A percentile compares a stretch with the other conserved stretches of the same genome.
Evolutionary conservation across 1,284 basidiomycete species (phyloP).

Genomic region (Naganishia sp.): DNA sequence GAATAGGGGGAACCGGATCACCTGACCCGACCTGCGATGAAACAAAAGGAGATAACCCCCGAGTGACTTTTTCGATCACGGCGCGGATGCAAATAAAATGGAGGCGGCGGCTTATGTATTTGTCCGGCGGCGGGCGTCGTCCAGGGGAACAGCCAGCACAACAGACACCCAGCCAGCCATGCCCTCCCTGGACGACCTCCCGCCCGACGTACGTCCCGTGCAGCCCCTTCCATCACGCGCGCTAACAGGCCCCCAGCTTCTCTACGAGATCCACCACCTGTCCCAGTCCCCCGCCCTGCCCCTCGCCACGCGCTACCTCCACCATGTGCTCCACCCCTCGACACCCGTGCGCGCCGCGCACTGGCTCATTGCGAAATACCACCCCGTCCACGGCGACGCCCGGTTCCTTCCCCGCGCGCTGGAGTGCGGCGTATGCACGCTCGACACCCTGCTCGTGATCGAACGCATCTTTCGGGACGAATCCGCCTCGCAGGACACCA

Average conservation of each 20-base stretch:
- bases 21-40: no score
- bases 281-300: constrained; percentile 66
- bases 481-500: constrained; percentile 29
- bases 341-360: constrained; percentile 39
- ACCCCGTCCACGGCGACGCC: constrained; percentile 25
- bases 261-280: constrained; percentile 70
- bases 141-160: background rate
- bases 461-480: constrained; percentile 42
- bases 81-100: background rate
- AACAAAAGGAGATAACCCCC: no score
- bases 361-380: constrained; percentile 44
- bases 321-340: constrained; percentile 57
- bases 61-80: background rate
- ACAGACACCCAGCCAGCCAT: background rate
- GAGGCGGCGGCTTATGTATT: no score
- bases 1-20: no score
- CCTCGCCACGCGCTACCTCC: constrained; percentile 59
- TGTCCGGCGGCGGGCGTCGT: no score
- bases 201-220: constrained; percentile 7
- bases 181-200: constrained; percentile 15
- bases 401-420: constrained; percentile 38
- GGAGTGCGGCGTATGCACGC: constrained; percentile 42
- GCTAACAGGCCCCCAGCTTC: constrained; percentile 58
- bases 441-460: constrained; percentile 41
- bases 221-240: background rate